Evolutionary conservation across 257 asterid genomes (phyloP), one percentile per base, ranked within the genome.

Genomic region (Scutellaria baicalensis): DNA sequence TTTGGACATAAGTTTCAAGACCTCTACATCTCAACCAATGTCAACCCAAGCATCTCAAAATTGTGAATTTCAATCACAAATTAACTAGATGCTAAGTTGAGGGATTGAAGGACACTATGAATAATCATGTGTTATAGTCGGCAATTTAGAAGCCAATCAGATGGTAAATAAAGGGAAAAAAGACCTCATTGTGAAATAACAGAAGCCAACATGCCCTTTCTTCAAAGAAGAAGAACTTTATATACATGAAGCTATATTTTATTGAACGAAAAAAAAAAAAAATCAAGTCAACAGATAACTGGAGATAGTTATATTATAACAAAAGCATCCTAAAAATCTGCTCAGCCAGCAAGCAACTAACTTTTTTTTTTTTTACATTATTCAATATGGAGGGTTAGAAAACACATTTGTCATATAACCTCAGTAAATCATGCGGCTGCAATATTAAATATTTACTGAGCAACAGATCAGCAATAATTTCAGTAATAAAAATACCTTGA

Each of bases 401-500:
- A 31, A 40, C 35, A 35, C 31, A 31, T 17, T 64, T 20, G 17
- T 55, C 10, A 21, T 5, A 27, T 12, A 60, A 51, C 74, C 57
- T 48, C 21, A 33, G n/a, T 59, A n/a, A 75, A 48, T 47, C 48
- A 38, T 13, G 18, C 6, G 40, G 69, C 47, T 51, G 49, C 38
- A 68, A 59, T 55, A 39, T 9, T 57, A 64, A 44, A 59, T 47
- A 27, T 55, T 44, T 62, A 65, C 43, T 36, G 31, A 54, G 11
- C 56, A 71, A 57, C 66, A 12, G 10, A 56, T 36, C 59, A 31
- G 73, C 44, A 49, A 14, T 58, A 27, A 58, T 51, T 49, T 56
- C 14, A 5, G 44, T 45, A 45, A 38, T 21, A 45, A n/a, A 59
- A 54, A 33, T 84, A 91, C 99, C 86, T 91, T 74, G 97, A 83